Conservation (phyloP, 345 rosid species). For the Boechera divaricarpa region DNA sequence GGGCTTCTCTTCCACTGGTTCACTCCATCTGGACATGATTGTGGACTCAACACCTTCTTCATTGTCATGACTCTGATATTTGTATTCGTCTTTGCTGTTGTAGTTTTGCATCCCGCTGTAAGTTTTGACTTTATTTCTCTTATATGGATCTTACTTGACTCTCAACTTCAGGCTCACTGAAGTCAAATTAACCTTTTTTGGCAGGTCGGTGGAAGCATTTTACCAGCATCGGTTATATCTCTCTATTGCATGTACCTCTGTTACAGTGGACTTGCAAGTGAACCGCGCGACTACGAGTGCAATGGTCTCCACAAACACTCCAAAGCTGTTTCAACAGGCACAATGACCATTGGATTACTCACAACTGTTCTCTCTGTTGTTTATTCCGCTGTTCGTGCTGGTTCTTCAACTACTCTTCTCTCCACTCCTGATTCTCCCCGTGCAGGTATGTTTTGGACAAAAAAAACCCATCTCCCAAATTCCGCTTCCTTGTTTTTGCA, state of each 20-base stretch:
- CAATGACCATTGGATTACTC: constrained; percentile 82
- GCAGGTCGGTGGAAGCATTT: constrained; percentile 92
- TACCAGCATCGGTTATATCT: constrained; percentile 94
- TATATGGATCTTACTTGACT: neutral
- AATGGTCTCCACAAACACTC: constrained; percentile 95
- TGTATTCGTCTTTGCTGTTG: constrained; percentile 74
- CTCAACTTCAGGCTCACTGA: constrained; percentile 25
- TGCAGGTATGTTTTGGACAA: constrained; percentile 60
- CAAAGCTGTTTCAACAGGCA: constrained; percentile 86
- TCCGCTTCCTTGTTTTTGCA: neutral
- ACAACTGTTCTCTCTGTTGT: constrained; percentile 93
- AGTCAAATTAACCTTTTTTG: constrained; percentile 21
- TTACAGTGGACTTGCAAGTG: constrained; percentile 96
- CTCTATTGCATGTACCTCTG: constrained; percentile 95
- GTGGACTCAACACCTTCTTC: constrained; percentile 94
- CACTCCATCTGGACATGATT: constrained; percentile 95
- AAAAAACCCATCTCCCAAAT: neutral
- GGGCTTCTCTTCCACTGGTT: constrained; percentile 98
- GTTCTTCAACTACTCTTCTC: constrained; percentile 89
- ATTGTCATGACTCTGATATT: constrained; percentile 72
- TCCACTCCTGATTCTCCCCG: constrained; percentile 93
- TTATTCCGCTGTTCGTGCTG: constrained; percentile 98
- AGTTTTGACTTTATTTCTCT: constrained; percentile 45
- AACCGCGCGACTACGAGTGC: constrained; percentile 92
- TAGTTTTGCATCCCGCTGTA: constrained; percentile 93